Evolutionary conservation across 2,329 filamentous ascomycete species (phyloP), one percentile per base, ranked within the genome.

Genomic region (Bipolaris gigantea): DNA sequence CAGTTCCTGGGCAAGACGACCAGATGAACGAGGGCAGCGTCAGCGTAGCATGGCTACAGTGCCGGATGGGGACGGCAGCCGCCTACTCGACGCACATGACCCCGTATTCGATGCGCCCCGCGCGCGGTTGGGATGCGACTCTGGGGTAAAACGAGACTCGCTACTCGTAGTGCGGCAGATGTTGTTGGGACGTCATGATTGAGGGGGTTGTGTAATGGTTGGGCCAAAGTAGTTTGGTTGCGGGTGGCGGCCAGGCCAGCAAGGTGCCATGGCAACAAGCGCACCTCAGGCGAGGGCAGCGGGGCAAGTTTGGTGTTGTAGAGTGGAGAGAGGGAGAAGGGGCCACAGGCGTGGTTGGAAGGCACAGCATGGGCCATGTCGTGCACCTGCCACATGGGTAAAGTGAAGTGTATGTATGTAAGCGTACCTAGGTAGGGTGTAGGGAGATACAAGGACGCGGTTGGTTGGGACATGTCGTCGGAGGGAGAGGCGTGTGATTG

Each of bases 1-100:
- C 72, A 73, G 38, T 74, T 74, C 40, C 49, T 74, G 10, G 73
- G 72, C 13, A 73, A 68, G 54, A 52, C 57, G 16, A 50, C 50
- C 4, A 42, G 56, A 4, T 73, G 19, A 33, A 23, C 7, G n/a
- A 13, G 34, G 27, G n/a, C n/a, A n/a, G n/a, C n/a, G n/a, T n/a
- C 15, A 25, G 19, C 21, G 42, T 33, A 45, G 49, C 44, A 52
- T 45, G 34, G 46, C 21, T 43, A 23, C 42, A 54, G 45, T 45
- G 25, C 48, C 43, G 52, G 50, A 44, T 56, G 19, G 52, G 51
- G 48, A 56, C 53, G 53, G 48, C 40, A 42, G 44, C 43, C 55
- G 61, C 59, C 63, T 65, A 59, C 56, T 60, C 62, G 56, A 54
- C 39, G 61, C 59, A 52, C 59, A 63, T 67, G 60, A 63, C 41